Base-by-base conservation (phyloP, 768 basidiomycete genomes). In the Piloderma croceum region DNA sequence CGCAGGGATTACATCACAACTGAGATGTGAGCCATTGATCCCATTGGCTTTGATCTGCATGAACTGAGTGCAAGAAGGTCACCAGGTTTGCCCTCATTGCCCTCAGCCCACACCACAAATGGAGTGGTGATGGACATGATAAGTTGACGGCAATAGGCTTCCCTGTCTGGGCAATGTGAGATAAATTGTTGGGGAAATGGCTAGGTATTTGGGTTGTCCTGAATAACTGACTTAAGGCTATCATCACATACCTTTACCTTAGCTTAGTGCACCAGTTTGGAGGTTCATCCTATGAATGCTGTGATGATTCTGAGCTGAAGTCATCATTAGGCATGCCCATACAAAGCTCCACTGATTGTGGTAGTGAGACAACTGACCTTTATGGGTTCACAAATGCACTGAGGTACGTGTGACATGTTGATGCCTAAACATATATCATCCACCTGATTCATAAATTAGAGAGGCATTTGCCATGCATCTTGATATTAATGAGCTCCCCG, bases 111-210 rank as follows among this genome's bases (percentile, higher is more conserved):
- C 39, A 65, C 45, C 51, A 61, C 29, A 50, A 56, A 19, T 67
- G 64, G 61, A 52, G 49, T 35, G 57, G 47, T 7, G 58, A 65
- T 53, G 64, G 64, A 1, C 59, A 66, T 38, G 59, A 64, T 41
- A 66, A 66, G 41, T 49, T 66, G 3, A 33, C 35, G 7, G 35
- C 21, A 11, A 58, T 63, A 31, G 59, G 64, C 1, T 64, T 65
- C 49, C 60, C 54, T 0, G 53, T 63, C 7, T n/a, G 53, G 52
- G 59, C 47, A 3, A 39, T 62, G 27, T 25, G 45, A 1, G 59
- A 66, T 31, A 45, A 50, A n/a, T 54, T 45, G 43, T 43, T 48
- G 0, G 48, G 55, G 3, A 53, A 53, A 36, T 67, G 58, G 59
- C 39, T 61, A 1, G 52, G 53, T 6, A 19, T 56, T 7, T 58